These are phyloP conservation scores for Whalleya microplaca DNA, from an alignment of 2,329 filamentous ascomycete genomes.

Conservation along the genomic window DNA sequence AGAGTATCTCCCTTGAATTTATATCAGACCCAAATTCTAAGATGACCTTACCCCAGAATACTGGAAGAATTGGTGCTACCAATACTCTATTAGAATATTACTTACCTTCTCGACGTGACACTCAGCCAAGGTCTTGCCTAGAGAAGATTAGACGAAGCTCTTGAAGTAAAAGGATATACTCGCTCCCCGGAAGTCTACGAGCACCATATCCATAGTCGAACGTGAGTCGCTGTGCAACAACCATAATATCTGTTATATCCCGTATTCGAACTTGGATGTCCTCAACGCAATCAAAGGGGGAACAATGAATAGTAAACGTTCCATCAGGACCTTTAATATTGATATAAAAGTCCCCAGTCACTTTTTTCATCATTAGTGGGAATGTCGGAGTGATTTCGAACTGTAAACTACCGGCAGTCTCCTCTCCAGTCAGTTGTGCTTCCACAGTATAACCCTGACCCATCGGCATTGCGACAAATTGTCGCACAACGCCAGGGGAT, in stretches of 20 bases:
- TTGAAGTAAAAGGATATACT: background rate
- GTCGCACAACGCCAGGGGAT: conserved; percentile 43
- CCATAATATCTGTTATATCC: background rate
- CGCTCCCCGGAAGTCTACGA: no score
- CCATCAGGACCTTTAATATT: background rate
- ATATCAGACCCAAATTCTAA: background rate
- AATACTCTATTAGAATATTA: background rate
- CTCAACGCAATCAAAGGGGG: background rate
- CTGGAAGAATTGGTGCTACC: no score
- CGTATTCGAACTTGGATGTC: background rate
- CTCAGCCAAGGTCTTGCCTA: conserved; percentile 1
- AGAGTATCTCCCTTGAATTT: background rate
- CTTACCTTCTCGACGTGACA: background rate
- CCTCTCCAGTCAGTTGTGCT: conserved; percentile 47
- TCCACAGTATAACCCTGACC: conserved; percentile 49
- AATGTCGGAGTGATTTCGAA: conserved; percentile 45
- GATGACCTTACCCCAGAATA: background rate
- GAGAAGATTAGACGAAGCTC: background rate
- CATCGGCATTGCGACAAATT: conserved; percentile 52
- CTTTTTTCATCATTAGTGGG: background rate
- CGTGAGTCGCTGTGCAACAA: background rate
- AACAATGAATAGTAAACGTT: background rate
- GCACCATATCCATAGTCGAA: background rate
- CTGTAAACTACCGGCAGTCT: conserved; percentile 46
- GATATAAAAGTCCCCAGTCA: background rate